Evolutionary conservation across 2,329 filamentous ascomycete genomes (phyloP), one percentile per base, ranked within the genome.

Genomic region (Fusarium papillatum): DNA sequence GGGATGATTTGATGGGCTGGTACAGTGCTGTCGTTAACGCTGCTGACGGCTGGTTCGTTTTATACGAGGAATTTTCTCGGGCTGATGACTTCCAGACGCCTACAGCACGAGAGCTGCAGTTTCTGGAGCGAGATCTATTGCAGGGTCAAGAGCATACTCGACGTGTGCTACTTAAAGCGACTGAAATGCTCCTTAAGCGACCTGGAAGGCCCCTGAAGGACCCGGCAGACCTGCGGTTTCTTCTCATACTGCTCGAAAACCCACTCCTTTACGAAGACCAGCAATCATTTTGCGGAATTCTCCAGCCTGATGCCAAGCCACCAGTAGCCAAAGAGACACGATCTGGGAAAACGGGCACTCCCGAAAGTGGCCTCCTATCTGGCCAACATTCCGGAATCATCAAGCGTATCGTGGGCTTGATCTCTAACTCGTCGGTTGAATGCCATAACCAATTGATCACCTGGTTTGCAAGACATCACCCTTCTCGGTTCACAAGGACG

Each of bases 381-480:
- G 93, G 93, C 2, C 91, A 94, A 70, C 94, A 98, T 83, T 95
- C 94, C 4, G 94, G 93, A 7, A 93, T 98, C 65, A 91, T 97
- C 78, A 98, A 98, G 83, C 91, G 96, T 43, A 92, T 97, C 46
- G 83, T 98, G 31, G 96, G 96, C 1, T 85, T 98, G 13, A 81
- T 98, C 29, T 93, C 95, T 2, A 95, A 97, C 81, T 87, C 94
- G 16, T 89, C 95, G 0, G 90, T 91, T 69, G 90, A 93, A 69
- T 96, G 94, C 76, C 95, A 98, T 78, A 92, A 93, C 66, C 91
- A 94, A 77, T 84, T 98, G 31, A 91, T 95, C 13, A 89, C 90
- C 9, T 98, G 95, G 95, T 92, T 97, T 78, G 91, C 94, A 16
- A 90, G 91, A 59, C 92, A 94, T 75, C 90, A 94, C 0, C 89